Conservation (phyloP, 768 basidiomycete species). For the Panaeolus cyanescens region DNA sequence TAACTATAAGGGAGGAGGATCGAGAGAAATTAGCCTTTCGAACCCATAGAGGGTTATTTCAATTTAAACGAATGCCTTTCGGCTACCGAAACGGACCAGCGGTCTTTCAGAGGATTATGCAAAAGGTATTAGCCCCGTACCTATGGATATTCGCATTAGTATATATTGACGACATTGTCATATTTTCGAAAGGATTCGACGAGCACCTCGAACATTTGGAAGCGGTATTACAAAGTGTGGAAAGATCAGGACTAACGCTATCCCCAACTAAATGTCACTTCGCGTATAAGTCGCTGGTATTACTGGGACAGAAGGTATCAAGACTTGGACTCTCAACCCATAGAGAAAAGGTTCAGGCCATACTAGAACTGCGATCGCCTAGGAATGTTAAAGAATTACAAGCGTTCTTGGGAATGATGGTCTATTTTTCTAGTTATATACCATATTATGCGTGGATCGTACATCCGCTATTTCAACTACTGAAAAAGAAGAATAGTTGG, state of each 20-base stretch:
- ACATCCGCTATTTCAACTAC: constrained; percentile 31
- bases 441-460: too few relatives aligned
- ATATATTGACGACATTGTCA: constrained; percentile 44
- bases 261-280: constrained; percentile 36
- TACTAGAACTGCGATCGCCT: constrained; percentile 28
- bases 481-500: constrained; percentile 27
- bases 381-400: constrained; percentile 25
- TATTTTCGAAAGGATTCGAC: constrained; percentile 27
- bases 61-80: constrained; percentile 45
- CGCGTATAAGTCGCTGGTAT: constrained; percentile 29
- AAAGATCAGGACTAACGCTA: constrained; percentile 27
- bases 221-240: constrained; percentile 27
- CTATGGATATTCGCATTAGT: constrained; percentile 41
- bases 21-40: too few relatives aligned
- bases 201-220: constrained; percentile 35
- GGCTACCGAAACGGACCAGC: constrained; percentile 35
- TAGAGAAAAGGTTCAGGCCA: constrained; percentile 35
- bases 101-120: too few relatives aligned
- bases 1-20: constrained; percentile 15
- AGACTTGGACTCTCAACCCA: constrained; percentile 40
- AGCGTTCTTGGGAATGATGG: too few relatives aligned
- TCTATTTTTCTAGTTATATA: too few relatives aligned
- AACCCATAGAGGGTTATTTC: constrained; percentile 38
- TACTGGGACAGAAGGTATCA: too few relatives aligned
- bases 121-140: constrained; percentile 31